Evolutionary conservation across 306 rosid species (phyloP).

Genomic region (Abrus pulchellus): DNA sequence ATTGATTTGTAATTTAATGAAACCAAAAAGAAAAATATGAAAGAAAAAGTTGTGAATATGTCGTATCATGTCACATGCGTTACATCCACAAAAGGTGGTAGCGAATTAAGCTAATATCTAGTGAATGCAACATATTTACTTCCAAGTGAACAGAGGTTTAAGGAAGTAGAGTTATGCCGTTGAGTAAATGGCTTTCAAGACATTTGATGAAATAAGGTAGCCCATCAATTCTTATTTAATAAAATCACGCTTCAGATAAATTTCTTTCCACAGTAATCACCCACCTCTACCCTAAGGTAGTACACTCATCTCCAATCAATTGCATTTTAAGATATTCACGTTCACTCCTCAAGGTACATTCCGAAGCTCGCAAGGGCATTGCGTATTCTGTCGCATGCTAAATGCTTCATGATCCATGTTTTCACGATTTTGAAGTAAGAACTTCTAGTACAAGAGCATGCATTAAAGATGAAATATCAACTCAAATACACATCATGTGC

Average conservation of each 20-base stretch:
- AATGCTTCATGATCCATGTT: not conserved
- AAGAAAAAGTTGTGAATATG: not conserved
- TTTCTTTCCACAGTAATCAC: conserved; percentile 56
- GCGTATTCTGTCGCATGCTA: conserved; percentile 10
- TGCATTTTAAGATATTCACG: conserved; percentile 26
- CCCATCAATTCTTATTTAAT: conserved; percentile 49
- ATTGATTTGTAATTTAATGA: conserved; percentile 11
- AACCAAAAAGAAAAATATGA: not conserved
- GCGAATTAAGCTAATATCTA: not conserved
- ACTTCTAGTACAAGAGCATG: not conserved
- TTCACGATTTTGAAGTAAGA: conserved; percentile 3
- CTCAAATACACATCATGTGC: not conserved
- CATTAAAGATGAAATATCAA: conserved; percentile 26
- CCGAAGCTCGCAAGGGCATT: not conserved
- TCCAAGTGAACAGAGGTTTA: conserved; percentile 11
- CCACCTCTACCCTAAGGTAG: conserved; percentile 30
- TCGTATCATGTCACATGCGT: not conserved
- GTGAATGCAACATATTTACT: not conserved
- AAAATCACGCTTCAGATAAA: conserved; percentile 27
- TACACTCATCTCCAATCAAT: conserved; percentile 10
- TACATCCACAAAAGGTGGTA: conserved; percentile 5
- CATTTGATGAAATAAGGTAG: conserved; percentile 40
- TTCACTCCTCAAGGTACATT: conserved; percentile 5
- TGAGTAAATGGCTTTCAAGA: conserved; percentile 47
- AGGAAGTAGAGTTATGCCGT: conserved; percentile 25